These are phyloP conservation scores for Bauhinia variegata DNA, from an alignment of 306 rosid genomes.

Conservation along the genomic window DNA sequence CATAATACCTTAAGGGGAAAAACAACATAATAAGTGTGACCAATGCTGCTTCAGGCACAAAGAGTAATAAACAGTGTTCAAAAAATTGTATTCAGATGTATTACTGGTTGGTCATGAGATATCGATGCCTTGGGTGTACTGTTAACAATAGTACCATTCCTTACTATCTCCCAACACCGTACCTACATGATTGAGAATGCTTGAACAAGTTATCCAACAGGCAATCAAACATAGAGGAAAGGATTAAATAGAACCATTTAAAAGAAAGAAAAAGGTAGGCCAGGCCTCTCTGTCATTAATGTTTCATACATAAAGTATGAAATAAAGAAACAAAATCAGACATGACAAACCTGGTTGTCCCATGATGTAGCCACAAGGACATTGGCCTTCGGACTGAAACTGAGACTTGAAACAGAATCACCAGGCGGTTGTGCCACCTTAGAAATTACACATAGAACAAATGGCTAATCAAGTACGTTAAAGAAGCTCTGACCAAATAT, in stretches of 20 bases:
- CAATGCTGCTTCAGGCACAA: slow-evolving; percentile 13
- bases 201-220: slow-evolving; percentile 1
- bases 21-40: not conserved
- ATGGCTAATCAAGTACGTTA: not conserved
- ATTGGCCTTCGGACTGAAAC: slow-evolving; percentile 80
- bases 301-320: not conserved
- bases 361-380: slow-evolving; percentile 77
- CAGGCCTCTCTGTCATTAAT: not conserved
- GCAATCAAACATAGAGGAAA: slow-evolving; percentile 2
- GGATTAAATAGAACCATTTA: not conserved
- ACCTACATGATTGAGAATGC: slow-evolving; percentile 48
- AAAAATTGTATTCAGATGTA: not conserved
- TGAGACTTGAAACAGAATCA: slow-evolving; percentile 74
- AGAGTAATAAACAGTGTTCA: not conserved
- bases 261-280: not conserved
- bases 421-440: slow-evolving; percentile 77
- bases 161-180: slow-evolving; percentile 79
- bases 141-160: slow-evolving; percentile 55
- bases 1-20: slow-evolving; percentile 67
- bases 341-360: slow-evolving; percentile 73
- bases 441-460: not conserved
- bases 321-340: not conserved
- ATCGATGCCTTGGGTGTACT: slow-evolving; percentile 82
- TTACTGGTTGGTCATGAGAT: slow-evolving; percentile 83
- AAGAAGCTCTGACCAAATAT: not conserved